Evolutionary conservation across 306 rosid species (phyloP), one percentile per base, ranked within the genome.

Genomic region (Acacia melanoxylon): DNA sequence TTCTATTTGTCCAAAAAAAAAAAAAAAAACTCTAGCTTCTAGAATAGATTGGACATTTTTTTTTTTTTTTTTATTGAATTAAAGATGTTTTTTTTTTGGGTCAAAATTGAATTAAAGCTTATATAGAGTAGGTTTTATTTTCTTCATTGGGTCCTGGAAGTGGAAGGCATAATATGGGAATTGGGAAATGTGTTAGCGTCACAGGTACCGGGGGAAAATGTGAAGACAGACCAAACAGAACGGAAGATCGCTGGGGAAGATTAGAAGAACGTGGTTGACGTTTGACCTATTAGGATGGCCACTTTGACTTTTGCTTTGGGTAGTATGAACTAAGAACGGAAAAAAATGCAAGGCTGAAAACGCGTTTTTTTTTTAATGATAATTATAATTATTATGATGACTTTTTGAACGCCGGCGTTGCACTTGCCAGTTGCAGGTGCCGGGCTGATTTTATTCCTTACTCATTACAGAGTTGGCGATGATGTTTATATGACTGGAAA

Each of bases 191-290:
- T 22, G 25, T 12, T 44, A 70, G 12, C 10, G 56, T 44, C 6
- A 69, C 74, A 69, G 33, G 3, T 0, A 0, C 20, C 5, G 4
- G 54, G 27, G 35, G 20, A 5, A 42, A 41, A 1, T 20, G 24
- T 7, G 35, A 71, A 44, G 49, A 71, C 75, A 44, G 75, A 24
- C 75, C 37, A 44, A 71, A 44, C 40, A 71, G 59, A 27, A 72
- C 17, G 35, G 8, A 25, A 22, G 35, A 61, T 15, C 6, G 4
- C 1, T 14, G 75, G 48, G 14, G 41, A 14, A 22, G 49, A 20
- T 68, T 68, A n/a, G 51, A 68, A 70, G 37, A 70, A 15, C 14
- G 3, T 5, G 59, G 59, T 72, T 72, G 76, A 72, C 59, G 4
- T 72, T 46, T 45, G 76, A 46, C 76, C 76, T 6, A 0, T 15